Evolutionary conservation across 805 yeast genomes (phyloP), one percentile per base, ranked within the genome.

Genomic region (Wickerhamomyces bisporus): DNA sequence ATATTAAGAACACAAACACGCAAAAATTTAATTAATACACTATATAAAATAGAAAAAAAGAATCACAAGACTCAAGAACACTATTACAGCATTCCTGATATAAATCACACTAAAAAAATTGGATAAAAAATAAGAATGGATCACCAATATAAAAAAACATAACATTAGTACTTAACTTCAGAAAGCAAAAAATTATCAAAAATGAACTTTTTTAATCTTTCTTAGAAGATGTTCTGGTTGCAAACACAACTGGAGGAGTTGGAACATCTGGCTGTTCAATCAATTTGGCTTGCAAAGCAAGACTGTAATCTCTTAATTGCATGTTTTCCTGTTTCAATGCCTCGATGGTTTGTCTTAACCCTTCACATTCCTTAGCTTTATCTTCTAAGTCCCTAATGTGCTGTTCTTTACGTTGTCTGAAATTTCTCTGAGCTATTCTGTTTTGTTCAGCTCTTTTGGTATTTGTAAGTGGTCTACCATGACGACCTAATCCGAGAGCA

Each of bases 371-470:
- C 32, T 70, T 67, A 10, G 85, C 84, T 54, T 80, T 79, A 26
- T 66, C 60, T 62, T 89, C 96, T 40, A 89, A 68, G 34, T 86
- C 91, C 59, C 79, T 82, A 47, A 89, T 78, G 53, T 86, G 81
- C 41, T 76, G 73, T 52, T 88, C 95, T 56, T 85, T 81, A 43
- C 96, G 73, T 56, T 79, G 80, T 55, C 97, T 74, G 64, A 88
- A 89, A 8, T 96, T 95, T 49, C 86, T 77, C 64, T 89, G 97
- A 5, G 97, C 96, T 43, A 77, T 80, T 54, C 97, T 70, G 66
- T 89, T 89, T 62, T 89, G 97, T 8, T 82, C 88, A 2, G 96
- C 96, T 45, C 97, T 77, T 60, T 86, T 86, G 29, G 93, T 77
- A 40, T 70, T 73, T 17, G 79, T 71, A 30, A 81, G 63, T 14